These are phyloP conservation scores for Hawksworthiomyces lignivorus DNA, from an alignment of 2,329 filamentous ascomycete species.

Conservation along the genomic window DNA sequence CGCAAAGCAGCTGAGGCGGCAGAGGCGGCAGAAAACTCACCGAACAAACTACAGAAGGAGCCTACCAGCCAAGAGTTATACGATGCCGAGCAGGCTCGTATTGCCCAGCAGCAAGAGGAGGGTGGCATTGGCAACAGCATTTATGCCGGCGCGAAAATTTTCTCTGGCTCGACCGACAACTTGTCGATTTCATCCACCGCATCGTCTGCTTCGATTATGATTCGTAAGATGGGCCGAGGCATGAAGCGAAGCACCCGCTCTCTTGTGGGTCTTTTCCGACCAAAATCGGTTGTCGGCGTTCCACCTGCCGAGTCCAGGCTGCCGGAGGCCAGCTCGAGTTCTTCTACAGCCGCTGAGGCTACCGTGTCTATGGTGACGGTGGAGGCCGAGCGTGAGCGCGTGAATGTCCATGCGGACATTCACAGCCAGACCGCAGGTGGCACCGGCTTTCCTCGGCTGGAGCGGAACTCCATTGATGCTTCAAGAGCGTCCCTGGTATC, in stretches of 20 bases:
- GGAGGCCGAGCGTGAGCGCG: conserved; percentile 79
- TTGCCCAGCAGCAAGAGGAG: conserved; percentile 87
- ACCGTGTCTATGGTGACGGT: conserved; percentile 92
- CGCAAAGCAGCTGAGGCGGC: conserved; percentile 60
- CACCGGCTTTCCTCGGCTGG: conserved; percentile 76
- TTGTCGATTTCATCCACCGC: conserved; percentile 85
- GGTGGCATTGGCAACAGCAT: conserved; percentile 88
- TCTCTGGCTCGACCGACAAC: conserved; percentile 89
- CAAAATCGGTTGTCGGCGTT: conserved; percentile 81
- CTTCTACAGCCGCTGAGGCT: conserved; percentile 39
- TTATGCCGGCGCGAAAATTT: conserved; percentile 79
- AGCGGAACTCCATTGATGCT: conserved; percentile 72
- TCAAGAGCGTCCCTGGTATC: conserved; percentile 36
- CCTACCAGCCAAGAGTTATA: conserved; percentile 56
- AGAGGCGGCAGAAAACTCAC: conserved; percentile 39
- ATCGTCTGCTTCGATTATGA: conserved; percentile 85
- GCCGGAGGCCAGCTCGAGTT: conserved; percentile 50
- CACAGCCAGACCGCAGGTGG: conserved; percentile 61
- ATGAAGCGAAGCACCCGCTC: conserved; percentile 91
- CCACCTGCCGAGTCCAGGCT: conserved; percentile 61
- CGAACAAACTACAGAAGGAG: conserved; percentile 58
- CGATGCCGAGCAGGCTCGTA: conserved; percentile 83
- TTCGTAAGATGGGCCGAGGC: conserved; percentile 98
- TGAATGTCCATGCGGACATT: conserved; percentile 67
- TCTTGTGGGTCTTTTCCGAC: conserved; percentile 86